These are phyloP conservation scores for Acrocalymma vagum DNA, from an alignment of 2,329 filamentous ascomycete species.

Conservation along the genomic window DNA sequence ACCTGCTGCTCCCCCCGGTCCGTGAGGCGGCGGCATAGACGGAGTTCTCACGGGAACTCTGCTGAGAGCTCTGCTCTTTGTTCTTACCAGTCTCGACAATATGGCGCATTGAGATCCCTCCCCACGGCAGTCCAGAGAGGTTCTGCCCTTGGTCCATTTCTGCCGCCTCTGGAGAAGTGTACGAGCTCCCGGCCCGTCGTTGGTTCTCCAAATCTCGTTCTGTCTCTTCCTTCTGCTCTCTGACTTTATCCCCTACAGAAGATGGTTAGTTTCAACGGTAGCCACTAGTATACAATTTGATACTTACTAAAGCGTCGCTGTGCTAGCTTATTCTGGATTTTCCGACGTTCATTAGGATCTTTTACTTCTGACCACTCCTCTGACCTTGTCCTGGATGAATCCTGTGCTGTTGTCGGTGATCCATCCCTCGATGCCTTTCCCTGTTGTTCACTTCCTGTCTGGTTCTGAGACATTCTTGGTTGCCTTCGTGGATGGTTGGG, in stretches of 20 bases:
- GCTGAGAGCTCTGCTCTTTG: slow-evolving; percentile 54
- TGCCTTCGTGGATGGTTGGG: too few species aligned
- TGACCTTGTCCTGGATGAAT: slow-evolving; percentile 26
- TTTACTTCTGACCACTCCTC: slow-evolving; percentile 76
- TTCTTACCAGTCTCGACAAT: slow-evolving; percentile 55
- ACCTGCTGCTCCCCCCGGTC: slow-evolving; percentile 50
- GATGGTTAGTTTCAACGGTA: slow-evolving; percentile 9
- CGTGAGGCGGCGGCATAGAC: slow-evolving; percentile 46
- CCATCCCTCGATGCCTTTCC: slow-evolving; percentile 20
- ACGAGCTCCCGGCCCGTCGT: slow-evolving; percentile 69
- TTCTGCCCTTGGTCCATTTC: slow-evolving; percentile 64
- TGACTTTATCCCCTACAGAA: slow-evolving; percentile 73
- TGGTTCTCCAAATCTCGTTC: slow-evolving; percentile 71
- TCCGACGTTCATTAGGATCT: slow-evolving; percentile 75
- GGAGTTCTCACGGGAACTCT: slow-evolving; percentile 51
- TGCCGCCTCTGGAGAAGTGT: slow-evolving; percentile 66
- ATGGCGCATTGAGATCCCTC: slow-evolving; percentile 69
- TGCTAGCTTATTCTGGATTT: slow-evolving; percentile 79
- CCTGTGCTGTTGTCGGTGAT: slow-evolving; percentile 21
- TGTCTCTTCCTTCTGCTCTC: slow-evolving; percentile 71
- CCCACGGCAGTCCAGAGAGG: slow-evolving; percentile 76
- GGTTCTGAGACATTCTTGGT: slow-evolving; percentile 31
- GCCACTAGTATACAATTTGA: neutral
- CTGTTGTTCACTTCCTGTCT: slow-evolving; percentile 23
- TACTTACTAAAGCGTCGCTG: slow-evolving; percentile 78